Percentiles rank a stretch among this genome's conserved stretches.
These are phyloP conservation scores for Lotmaria passim DNA, from an alignment of 208 protist species.

Conservation along the genomic window DNA sequence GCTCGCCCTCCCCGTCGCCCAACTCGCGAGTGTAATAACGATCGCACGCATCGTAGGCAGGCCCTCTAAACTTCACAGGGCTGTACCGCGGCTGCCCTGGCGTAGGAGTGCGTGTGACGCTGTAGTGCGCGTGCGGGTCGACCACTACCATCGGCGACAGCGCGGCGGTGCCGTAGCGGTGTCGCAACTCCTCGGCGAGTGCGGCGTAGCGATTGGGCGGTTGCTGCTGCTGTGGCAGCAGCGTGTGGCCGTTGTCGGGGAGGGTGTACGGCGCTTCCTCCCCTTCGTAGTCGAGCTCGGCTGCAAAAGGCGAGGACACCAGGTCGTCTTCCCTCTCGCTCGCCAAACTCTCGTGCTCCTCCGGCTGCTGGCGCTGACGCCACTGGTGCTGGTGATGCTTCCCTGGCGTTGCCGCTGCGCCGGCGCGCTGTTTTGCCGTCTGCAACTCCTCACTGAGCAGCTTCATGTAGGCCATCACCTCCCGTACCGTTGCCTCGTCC, in stretches of 20 bases:
- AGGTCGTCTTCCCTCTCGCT: background rate
- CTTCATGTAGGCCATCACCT: slow-evolving; percentile 70
- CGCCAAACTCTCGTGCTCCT: background rate
- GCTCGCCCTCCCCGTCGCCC: slow-evolving; percentile 13
- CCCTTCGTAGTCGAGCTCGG: background rate
- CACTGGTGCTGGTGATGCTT: slow-evolving; percentile 13
- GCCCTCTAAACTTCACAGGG: slow-evolving; percentile 35
- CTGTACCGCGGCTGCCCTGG: slow-evolving; percentile 34
- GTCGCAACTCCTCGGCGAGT: slow-evolving; percentile 28
- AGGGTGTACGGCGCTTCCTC: background rate
- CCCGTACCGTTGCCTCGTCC: slow-evolving; percentile 42
- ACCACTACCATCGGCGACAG: slow-evolving; percentile 30
- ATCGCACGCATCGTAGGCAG: slow-evolving; percentile 46
- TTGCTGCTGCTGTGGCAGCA: background rate
- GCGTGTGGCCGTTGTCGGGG: background rate
- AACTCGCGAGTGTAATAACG: slow-evolving; percentile 31
- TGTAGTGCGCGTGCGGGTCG: slow-evolving; percentile 24
- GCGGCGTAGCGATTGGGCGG: slow-evolving; percentile 13
- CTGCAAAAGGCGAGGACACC: slow-evolving; percentile 6
- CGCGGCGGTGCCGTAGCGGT: slow-evolving; percentile 19
- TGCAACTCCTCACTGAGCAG: slow-evolving; percentile 69
- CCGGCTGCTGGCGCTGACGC: background rate
- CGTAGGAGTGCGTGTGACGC: background rate
- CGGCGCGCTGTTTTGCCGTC: slow-evolving; percentile 15
- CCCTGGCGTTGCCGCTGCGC: background rate